Base-by-base conservation (phyloP, 495 filamentous ascomycete species). In the Penicillium riverlandense region DNA sequence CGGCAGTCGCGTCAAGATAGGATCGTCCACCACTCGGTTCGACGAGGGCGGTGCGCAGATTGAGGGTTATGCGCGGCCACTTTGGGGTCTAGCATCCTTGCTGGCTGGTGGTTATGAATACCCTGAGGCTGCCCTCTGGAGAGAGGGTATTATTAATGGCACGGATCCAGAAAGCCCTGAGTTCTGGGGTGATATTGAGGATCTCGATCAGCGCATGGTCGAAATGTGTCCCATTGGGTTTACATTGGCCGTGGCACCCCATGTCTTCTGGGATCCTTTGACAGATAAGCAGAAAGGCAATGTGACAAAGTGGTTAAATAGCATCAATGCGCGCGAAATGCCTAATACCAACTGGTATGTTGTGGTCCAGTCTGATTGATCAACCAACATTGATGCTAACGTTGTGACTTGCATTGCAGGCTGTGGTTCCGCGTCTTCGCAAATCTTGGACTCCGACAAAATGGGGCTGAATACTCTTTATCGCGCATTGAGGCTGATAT, bases 391-490 rank as follows among this genome's bases (percentile, higher is more conserved):
- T 12, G 37, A 14, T 37, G 3, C 34, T 8, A 10, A 12, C 10
- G 27, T 14, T 8, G 28, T 29, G 22, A 6, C 22, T 22, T 22
- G 22, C 8, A 4, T 16, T 44, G 2, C 4, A 55, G 61, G 61
- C 72, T 89, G 28, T 89, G 84, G 85, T 89, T 90, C 53, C 79
- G 85, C 12, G 83, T 90, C 10, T 90, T 89, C 55, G 85, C 85
- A 11, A 90, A 90, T 54, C 74, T 90, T 1, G 86, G 85, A 0
- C 61, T 90, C 29, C 79, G 82, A 46, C 82, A 77, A 47, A 83
- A 87, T 32, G 80, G 81, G 5, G 84, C 79, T 4, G 71, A 71
- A 22, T 85, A 79, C 59, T 82, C 80, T 1, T 75, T 80, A 41
- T 70, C 77, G 45, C 73, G 82, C 29, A 71, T 89, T 34, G 78